Evolutionary conservation across 2,329 filamentous ascomycete species (phyloP).

Genomic region (Chrysosporium keratinophilum): DNA sequence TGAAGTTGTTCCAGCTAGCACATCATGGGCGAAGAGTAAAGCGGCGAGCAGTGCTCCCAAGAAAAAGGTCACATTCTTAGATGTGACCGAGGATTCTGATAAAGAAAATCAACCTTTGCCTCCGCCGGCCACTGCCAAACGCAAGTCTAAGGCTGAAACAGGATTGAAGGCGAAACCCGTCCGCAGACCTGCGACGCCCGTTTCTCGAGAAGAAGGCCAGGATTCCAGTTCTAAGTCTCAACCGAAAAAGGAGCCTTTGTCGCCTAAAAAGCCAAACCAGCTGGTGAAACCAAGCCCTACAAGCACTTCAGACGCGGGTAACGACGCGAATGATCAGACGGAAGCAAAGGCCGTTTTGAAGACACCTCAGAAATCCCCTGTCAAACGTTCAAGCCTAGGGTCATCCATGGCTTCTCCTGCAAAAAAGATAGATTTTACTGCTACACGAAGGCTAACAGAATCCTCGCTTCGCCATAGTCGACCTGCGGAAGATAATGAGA

Average conservation of each 20-base stretch:
- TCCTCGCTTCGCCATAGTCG: not conserved
- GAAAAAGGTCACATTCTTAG: slow-evolving; percentile 41
- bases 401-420: slow-evolving; percentile 28
- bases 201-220: slow-evolving; percentile 17
- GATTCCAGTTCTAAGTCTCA: slow-evolving; percentile 26
- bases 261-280: slow-evolving; percentile 41
- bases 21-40: slow-evolving; percentile 14
- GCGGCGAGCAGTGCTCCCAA: slow-evolving; percentile 25
- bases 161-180: slow-evolving; percentile 39
- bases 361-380: slow-evolving; percentile 27
- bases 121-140: slow-evolving; percentile 6
- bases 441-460: slow-evolving; percentile 6
- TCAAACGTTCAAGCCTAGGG: slow-evolving; percentile 22
- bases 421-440: slow-evolving; percentile 29
- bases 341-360: slow-evolving; percentile 28
- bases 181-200: slow-evolving; percentile 30
- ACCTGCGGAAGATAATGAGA: not conserved
- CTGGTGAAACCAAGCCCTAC: slow-evolving; percentile 34
- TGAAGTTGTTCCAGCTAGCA: not conserved
- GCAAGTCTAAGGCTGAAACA: slow-evolving; percentile 22
- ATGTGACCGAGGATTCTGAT: slow-evolving; percentile 32
- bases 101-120: slow-evolving; percentile 22
- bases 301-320: slow-evolving; percentile 23
- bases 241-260: slow-evolving; percentile 31
- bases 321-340: slow-evolving; percentile 35